Base-by-base conservation (phyloP, 1,139 yeast genomes). In the Pichia sp. region DNA sequence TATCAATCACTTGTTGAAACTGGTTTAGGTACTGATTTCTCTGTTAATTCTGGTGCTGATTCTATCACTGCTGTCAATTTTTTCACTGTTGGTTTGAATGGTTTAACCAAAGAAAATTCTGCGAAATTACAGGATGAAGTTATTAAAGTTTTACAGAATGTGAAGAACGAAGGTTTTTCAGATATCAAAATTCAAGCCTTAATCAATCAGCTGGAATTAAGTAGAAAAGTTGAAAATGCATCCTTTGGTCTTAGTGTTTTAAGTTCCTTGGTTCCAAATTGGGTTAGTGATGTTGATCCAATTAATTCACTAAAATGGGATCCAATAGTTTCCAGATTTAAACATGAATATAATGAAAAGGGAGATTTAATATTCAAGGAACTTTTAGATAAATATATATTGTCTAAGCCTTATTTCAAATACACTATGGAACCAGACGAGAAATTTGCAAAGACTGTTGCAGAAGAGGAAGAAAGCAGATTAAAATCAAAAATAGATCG, bases 41-140 rank as follows among this genome's bases (percentile, higher is more conserved):
- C 94, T 0, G 86, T 90, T 6, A 94, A 94, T 58, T 72, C 96
- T 0, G 98, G 98, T 0, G 70, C 87, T 42, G 97, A 92, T 50
- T 74, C 86, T 2, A 80, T 89, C 39, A 85, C 96, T 8, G 83
- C 90, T 0, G 75, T 79, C 40, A 78, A 86, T 48, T 71, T 92
- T 40, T 82, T 92, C 57, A 83, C 96, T 2, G 69, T 92, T 47
- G 99, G 99, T 6, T 70, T 87, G 30, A 94, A 85, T 59, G 96
- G 95, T 10, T 70, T 89, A 41, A 64, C 75, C 7, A 64, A 69
- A 32, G 73, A 73, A 29, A 76, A 78, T 38, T 71, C 76, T 2
- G 65, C 69, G 2, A 64, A 60, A 23, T 41, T 61, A 31, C 76
- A 77, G 46, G 54, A 57, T 0, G 72, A 70, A 11, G 71, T 87